Percentiles rank a stretch among this genome's conserved stretches.
These are phyloP conservation scores for Aureobasidium uvarum DNA, from an alignment of 2,329 filamentous ascomycete genomes.

Conservation along the genomic window DNA sequence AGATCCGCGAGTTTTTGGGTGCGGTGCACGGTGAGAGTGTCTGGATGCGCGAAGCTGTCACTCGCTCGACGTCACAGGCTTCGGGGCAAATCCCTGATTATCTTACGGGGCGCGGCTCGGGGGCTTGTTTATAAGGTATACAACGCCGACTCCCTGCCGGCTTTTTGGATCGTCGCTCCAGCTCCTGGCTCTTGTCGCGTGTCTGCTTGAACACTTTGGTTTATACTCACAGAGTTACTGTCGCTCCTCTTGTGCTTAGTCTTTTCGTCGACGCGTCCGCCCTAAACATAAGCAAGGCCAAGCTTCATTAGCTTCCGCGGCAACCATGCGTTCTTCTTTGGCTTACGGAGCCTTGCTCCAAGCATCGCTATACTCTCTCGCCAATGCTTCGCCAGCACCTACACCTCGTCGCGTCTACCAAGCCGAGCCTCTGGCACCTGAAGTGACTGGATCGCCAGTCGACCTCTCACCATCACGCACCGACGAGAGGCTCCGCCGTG, in stretches of 20 bases:
- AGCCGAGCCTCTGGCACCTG: conserved; percentile 40
- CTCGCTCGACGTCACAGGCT: not conserved
- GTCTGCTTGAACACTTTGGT: not conserved
- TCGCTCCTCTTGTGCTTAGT: not conserved
- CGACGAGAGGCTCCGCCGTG: conserved; percentile 46
- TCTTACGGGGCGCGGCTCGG: not conserved
- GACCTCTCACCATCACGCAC: conserved; percentile 45
- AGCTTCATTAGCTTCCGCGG: conserved; percentile 13
- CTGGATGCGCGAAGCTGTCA: not conserved
- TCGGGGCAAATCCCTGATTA: conserved; percentile 8
- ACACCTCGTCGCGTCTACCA: conserved; percentile 24
- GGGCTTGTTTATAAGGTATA: conserved; percentile 5
- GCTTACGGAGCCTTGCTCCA: conserved; percentile 25
- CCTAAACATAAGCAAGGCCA: conserved; percentile 19
- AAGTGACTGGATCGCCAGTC: conserved; percentile 51
- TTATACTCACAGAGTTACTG: not conserved
- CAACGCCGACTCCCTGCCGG: not conserved
- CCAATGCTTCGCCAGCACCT: conserved; percentile 31
- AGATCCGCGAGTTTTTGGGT: not conserved
- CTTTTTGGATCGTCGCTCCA: conserved; percentile 11
- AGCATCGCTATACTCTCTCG: conserved; percentile 29
- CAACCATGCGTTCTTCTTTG: conserved; percentile 23
- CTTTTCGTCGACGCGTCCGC: not conserved
- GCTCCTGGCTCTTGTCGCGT: conserved; percentile 8
- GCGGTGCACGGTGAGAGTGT: not conserved